Evolutionary conservation across 257 asterid species (phyloP).

Genomic region (Asclepias syriaca): DNA sequence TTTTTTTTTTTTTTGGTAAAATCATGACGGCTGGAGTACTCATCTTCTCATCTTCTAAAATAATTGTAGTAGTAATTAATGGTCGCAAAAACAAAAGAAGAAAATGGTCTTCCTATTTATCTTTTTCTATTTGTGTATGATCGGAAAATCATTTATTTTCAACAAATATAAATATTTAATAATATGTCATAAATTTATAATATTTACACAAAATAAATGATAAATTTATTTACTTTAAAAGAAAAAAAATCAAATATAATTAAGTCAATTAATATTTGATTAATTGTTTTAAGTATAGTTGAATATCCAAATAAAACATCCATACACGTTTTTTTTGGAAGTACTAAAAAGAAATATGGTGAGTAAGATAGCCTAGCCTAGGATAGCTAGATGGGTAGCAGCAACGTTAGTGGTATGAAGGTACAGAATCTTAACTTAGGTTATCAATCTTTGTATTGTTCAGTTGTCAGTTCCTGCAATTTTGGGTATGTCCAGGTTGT

Average conservation of each 20-base stretch:
- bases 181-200: too few relatives aligned
- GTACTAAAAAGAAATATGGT: background rate
- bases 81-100: too few relatives aligned
- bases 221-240: too few relatives aligned
- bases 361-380: conserved; percentile 5
- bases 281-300: background rate
- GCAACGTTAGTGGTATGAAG: background rate
- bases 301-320: too few relatives aligned
- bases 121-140: background rate
- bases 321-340: background rate
- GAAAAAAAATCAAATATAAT: too few relatives aligned
- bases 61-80: background rate
- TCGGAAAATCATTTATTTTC: background rate
- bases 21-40: background rate
- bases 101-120: too few relatives aligned
- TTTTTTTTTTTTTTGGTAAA: background rate
- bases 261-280: background rate
- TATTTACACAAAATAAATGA: too few relatives aligned
- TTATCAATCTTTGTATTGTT: conserved; percentile 16
- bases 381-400: background rate
- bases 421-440: conserved; percentile 15
- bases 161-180: too few relatives aligned
- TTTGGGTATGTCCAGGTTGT: conserved; percentile 23
- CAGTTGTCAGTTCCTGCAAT: conserved; percentile 15
- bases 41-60: background rate